phyloP scores from a whole-genome alignment of 257 asterid species.

The Ligustrum vulgare region DNA sequence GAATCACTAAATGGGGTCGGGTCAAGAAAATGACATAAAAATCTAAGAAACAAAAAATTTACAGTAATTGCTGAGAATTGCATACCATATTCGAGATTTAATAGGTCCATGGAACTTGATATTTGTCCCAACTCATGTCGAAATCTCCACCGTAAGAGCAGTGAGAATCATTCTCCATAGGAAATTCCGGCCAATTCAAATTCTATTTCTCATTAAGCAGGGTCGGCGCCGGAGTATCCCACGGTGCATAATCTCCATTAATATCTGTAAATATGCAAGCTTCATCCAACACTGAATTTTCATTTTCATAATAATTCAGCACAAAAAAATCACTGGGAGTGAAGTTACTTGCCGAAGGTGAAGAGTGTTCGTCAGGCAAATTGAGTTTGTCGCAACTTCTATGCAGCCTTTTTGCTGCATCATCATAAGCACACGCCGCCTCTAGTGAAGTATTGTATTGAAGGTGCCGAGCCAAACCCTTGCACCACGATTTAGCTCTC shows the following conservation, averaged over 20 bases:
- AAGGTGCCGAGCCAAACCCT: slow-evolving; percentile 83
- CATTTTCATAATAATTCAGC: slow-evolving; percentile 15
- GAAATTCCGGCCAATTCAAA: slow-evolving; percentile 38
- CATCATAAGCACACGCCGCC: slow-evolving; percentile 81
- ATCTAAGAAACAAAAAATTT: neutral
- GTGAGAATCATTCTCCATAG: slow-evolving; percentile 19
- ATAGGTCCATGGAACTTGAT: slow-evolving; percentile 26
- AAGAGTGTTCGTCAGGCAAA: slow-evolving; percentile 23
- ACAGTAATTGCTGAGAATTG: neutral
- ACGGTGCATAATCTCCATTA: slow-evolving; percentile 31
- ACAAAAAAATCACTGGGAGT: slow-evolving; percentile 20
- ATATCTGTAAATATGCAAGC: slow-evolving; percentile 43
- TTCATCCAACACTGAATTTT: slow-evolving; percentile 43
- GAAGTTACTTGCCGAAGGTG: neutral
- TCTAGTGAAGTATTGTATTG: slow-evolving; percentile 55
- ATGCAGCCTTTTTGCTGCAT: slow-evolving; percentile 54
- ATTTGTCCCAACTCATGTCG: neutral
- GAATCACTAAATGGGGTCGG: neutral
- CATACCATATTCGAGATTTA: neutral
- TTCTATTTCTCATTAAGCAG: slow-evolving; percentile 45
- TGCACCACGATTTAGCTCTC: slow-evolving; percentile 75
- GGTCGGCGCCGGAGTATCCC: slow-evolving; percentile 59
- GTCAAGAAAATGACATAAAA: neutral
- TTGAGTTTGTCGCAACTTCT: slow-evolving; percentile 62
- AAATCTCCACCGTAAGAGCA: slow-evolving; percentile 23